phyloP scores from a whole-genome alignment of 179 eudicot species.

The Nepenthes alata region DNA sequence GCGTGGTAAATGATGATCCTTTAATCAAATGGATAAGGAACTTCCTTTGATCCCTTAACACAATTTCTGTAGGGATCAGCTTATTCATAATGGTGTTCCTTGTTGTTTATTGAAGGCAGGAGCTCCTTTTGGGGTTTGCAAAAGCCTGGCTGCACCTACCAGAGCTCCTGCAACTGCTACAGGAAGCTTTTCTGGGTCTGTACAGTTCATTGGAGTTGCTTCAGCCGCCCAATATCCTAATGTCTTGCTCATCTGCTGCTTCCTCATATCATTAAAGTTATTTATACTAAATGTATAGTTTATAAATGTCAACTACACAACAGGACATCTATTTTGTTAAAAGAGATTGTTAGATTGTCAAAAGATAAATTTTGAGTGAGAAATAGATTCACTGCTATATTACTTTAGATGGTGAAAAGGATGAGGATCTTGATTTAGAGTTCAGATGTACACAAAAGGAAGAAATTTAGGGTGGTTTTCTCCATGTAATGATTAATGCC shows the following conservation, averaged over 20 bases:
- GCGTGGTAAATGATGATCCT: too few relatives aligned
- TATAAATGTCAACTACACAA: constrained; percentile 3
- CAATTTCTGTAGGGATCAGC: too few relatives aligned
- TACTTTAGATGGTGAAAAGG: constrained; percentile 4
- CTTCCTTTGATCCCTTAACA: too few relatives aligned
- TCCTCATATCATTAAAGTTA: constrained; percentile 19
- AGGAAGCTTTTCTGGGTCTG: constrained; percentile 88
- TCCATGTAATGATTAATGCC: background rate
- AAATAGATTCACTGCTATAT: constrained; percentile 1
- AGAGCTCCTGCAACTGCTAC: constrained; percentile 30
- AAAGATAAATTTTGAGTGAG: constrained; percentile 12
- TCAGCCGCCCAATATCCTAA: constrained; percentile 25
- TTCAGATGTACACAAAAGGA: background rate
- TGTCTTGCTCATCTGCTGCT: constrained; percentile 19
- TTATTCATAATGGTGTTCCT: background rate
- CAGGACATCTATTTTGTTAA: constrained; percentile 4
- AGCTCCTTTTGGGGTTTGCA: constrained; percentile 70
- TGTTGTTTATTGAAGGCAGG: constrained; percentile 50
- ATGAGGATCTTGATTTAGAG: background rate
- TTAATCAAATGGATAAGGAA: too few relatives aligned
- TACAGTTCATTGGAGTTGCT: constrained; percentile 57
- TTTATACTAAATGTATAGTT: constrained; percentile 11
- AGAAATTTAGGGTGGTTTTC: background rate
- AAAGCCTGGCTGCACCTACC: constrained; percentile 30
- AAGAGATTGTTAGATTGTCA: constrained; percentile 5